These are phyloP conservation scores for Fusarium sp. DNA, from an alignment of 2,329 filamentous ascomycete species.

Conservation along the genomic window DNA sequence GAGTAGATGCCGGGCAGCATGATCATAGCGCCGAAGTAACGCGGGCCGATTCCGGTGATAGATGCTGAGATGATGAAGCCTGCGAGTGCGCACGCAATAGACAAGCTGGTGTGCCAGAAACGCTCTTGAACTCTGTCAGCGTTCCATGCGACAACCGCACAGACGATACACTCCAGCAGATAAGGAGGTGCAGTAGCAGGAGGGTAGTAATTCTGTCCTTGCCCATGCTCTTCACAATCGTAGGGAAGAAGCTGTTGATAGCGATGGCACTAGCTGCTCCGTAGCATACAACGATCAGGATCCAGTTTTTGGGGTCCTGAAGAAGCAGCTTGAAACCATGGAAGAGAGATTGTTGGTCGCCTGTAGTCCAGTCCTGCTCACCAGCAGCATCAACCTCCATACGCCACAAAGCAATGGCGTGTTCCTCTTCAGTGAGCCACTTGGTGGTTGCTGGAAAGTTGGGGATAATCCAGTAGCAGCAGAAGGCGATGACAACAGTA, in stretches of 20 bases:
- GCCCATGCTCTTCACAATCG: constrained; percentile 21
- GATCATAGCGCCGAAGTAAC: constrained; percentile 1
- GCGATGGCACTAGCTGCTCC: constrained; percentile 53
- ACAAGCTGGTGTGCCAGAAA: constrained; percentile 55
- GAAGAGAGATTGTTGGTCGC: background rate
- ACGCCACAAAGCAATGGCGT: constrained; percentile 49
- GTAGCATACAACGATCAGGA: constrained; percentile 57
- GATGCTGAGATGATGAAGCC: constrained; percentile 3
- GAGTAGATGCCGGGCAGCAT: constrained; percentile 4
- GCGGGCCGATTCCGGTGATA: background rate
- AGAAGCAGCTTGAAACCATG: constrained; percentile 53
- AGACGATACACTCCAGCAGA: constrained; percentile 39
- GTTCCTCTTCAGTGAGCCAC: constrained; percentile 53
- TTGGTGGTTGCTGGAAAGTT: constrained; percentile 51
- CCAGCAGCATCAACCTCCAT: constrained; percentile 34
- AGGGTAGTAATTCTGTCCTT: constrained; percentile 11
- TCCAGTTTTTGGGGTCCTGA: constrained; percentile 50
- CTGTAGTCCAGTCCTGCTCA: constrained; percentile 26
- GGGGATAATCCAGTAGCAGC: constrained; percentile 29
- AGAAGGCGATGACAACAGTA: constrained; percentile 34
- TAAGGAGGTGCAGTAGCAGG: constrained; percentile 22
- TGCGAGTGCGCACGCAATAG: background rate
- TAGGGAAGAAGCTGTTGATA: constrained; percentile 53
- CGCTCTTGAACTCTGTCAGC: constrained; percentile 57
- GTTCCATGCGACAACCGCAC: constrained; percentile 54